Conservation (phyloP, 768 basidiomycete species). For the Asterophora parasitica region DNA sequence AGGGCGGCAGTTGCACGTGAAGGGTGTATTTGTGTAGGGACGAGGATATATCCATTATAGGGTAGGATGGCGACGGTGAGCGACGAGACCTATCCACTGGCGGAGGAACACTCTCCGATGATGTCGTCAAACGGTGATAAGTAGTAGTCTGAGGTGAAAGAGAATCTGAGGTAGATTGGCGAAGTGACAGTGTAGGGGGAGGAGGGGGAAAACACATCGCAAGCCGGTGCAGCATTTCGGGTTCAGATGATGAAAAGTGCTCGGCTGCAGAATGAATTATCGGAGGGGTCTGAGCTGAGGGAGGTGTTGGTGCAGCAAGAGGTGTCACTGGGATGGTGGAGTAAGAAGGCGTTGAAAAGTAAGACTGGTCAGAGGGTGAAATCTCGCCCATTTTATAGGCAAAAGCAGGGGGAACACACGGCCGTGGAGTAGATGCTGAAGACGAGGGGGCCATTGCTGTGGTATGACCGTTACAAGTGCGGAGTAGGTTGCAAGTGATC, state of each 20-base stretch:
- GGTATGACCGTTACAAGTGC: not conserved
- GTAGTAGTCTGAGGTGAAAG: slow-evolving; percentile 17
- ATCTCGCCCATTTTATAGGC: slow-evolving; percentile 9
- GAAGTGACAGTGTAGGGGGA: slow-evolving; percentile 21
- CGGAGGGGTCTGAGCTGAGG: slow-evolving; percentile 3
- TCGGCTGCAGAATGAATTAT: not conserved
- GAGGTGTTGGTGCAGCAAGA: slow-evolving; percentile 1
- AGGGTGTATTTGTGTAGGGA: slow-evolving; percentile 37
- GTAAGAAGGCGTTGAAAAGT: slow-evolving; percentile 12
- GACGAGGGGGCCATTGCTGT: slow-evolving; percentile 11
- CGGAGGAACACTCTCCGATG: slow-evolving; percentile 15
- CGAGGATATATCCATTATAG: slow-evolving; percentile 41
- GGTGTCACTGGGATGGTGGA: slow-evolving; percentile 11
- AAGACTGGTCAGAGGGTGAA: slow-evolving; percentile 11
- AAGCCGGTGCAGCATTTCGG: slow-evolving; percentile 24
- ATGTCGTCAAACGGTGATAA: slow-evolving; percentile 10
- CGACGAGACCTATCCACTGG: slow-evolving; percentile 27
- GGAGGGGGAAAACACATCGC: slow-evolving; percentile 26
- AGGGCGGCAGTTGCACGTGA: slow-evolving; percentile 43
- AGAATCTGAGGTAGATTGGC: slow-evolving; percentile 14
- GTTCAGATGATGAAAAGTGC: slow-evolving; percentile 3
- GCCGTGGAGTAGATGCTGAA: slow-evolving; percentile 13
- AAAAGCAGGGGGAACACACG: slow-evolving; percentile 6
- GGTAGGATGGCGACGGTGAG: slow-evolving; percentile 25
- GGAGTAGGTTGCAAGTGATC: not conserved